These are phyloP conservation scores for Peniophora sp. DNA, from an alignment of 1,284 basidiomycete genomes.

Conservation along the genomic window DNA sequence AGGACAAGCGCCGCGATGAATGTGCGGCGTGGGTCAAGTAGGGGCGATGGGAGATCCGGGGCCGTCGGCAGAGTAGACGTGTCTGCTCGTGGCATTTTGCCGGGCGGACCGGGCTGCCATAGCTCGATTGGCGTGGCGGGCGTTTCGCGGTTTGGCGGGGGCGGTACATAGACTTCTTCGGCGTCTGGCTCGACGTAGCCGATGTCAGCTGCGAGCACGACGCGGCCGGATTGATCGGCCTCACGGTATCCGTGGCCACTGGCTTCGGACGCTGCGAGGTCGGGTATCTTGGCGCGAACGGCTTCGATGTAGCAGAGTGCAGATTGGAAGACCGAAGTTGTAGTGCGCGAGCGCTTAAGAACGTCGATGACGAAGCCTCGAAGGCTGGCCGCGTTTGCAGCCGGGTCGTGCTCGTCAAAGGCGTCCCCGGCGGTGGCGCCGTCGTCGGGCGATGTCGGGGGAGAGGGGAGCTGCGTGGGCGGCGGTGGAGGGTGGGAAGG, in stretches of 20 bases:
- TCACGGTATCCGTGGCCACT: constrained; percentile 30
- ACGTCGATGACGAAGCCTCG: constrained; percentile 73
- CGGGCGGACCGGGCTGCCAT: constrained; percentile 1
- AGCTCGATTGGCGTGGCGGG: constrained; percentile 2
- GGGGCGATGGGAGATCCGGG: constrained; percentile 60
- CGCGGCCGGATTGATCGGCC: constrained; percentile 33
- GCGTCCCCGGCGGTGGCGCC: constrained; percentile 8
- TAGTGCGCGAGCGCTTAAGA: constrained; percentile 66
- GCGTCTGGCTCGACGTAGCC: constrained; percentile 12
- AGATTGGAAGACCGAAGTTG: constrained; percentile 67
- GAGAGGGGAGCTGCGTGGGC: constrained; percentile 40
- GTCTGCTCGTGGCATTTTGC: constrained; percentile 9
- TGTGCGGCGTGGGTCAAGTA: constrained; percentile 80
- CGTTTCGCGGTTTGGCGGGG: constrained; percentile 26
- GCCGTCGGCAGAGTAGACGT: constrained; percentile 31
- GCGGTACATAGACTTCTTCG: constrained; percentile 20
- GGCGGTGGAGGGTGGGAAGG: constrained; percentile 13
- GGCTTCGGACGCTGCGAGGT: constrained; percentile 45
- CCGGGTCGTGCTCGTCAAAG: constrained; percentile 7
- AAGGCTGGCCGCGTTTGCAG: constrained; percentile 41
- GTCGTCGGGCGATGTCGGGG: constrained; percentile 14
- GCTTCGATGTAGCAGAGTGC: constrained; percentile 76
- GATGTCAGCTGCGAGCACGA: constrained; percentile 36
- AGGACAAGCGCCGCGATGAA: constrained; percentile 86
- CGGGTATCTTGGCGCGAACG: constrained; percentile 56